Conservation (phyloP, 2,329 filamentous ascomycete species). For the Talaromyces sp. region DNA sequence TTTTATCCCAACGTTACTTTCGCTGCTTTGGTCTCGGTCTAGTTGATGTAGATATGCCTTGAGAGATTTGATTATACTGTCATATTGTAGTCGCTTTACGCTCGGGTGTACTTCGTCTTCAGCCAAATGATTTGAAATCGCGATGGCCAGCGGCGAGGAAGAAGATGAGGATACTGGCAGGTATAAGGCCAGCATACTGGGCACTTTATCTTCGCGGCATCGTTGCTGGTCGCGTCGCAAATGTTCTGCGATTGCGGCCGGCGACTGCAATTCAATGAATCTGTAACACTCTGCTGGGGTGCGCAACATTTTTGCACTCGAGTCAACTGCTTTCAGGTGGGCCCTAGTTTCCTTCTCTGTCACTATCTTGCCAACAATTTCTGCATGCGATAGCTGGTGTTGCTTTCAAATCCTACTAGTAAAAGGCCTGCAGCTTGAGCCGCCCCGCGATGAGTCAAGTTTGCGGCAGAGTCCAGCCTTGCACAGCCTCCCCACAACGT, state of each 20-base stretch:
- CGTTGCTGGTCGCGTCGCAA: constrained; percentile 16
- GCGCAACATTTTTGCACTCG: neutral
- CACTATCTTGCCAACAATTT: no score
- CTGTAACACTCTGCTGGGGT: neutral
- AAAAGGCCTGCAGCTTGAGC: no score
- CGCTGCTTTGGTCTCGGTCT: neutral
- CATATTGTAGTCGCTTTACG: neutral
- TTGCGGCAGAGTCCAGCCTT: no score
- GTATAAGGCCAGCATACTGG: constrained; percentile 15
- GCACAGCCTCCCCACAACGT: no score
- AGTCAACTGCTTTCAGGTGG: neutral
- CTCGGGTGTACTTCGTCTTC: neutral
- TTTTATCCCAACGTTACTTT: neutral
- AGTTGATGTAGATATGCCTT: constrained; percentile 15
- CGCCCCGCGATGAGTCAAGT: no score
- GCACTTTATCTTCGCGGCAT: constrained; percentile 24
- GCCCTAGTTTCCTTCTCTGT: no score
- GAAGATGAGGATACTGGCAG: constrained; percentile 9
- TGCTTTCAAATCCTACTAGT: no score
- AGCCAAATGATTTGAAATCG: neutral
- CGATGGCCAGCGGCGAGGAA: constrained; percentile 1
- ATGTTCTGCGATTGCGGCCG: constrained; percentile 14
- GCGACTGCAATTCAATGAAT: constrained; percentile 11
- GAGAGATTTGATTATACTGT: neutral
- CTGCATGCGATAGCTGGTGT: no score